Conservation (phyloP, 106 monocot species). For the Cymbidium sinense region DNA sequence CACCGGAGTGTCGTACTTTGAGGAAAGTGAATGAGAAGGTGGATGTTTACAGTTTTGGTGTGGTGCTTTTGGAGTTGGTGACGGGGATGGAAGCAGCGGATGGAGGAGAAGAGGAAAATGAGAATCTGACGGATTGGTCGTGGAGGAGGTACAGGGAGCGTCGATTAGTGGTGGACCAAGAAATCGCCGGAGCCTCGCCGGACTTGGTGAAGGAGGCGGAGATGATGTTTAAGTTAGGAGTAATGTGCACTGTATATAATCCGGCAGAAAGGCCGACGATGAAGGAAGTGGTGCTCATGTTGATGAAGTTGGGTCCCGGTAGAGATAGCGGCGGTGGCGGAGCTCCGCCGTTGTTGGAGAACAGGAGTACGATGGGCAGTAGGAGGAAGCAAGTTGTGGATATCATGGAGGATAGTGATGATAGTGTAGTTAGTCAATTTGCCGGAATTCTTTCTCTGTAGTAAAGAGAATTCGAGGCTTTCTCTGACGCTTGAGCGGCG, state of each 20-base stretch:
- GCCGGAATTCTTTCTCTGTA: not conserved
- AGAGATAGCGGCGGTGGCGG: not conserved
- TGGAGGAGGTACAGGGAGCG: constrained; percentile 40
- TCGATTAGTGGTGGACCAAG: constrained; percentile 14
- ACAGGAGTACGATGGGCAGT: constrained; percentile 10
- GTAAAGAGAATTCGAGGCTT: too few species aligned
- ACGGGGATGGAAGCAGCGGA: constrained; percentile 44
- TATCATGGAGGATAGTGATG: constrained; percentile 5
- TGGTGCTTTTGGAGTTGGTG: constrained; percentile 72
- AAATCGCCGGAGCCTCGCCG: constrained; percentile 10
- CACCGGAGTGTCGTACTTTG: constrained; percentile 52
- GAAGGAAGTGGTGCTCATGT: constrained; percentile 49
- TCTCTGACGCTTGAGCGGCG: too few species aligned
- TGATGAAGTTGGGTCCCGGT: constrained; percentile 21
- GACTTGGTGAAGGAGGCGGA: constrained; percentile 27
- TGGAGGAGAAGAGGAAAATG: constrained; percentile 27
- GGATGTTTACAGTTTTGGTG: constrained; percentile 88
- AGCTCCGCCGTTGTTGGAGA: constrained; percentile 6
- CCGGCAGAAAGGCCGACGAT: constrained; percentile 49
- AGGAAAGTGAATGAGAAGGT: constrained; percentile 63
- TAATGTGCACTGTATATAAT: constrained; percentile 36
- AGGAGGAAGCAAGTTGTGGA: constrained; percentile 15
- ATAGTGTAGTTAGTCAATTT: not conserved
- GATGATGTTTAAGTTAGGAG: constrained; percentile 39
- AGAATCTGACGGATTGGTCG: constrained; percentile 39